Percentiles rank a stretch among this genome's conserved stretches.
Conservation (phyloP, 2,329 filamentous ascomycete genomes). For the Metarhizium guizhouense region DNA sequence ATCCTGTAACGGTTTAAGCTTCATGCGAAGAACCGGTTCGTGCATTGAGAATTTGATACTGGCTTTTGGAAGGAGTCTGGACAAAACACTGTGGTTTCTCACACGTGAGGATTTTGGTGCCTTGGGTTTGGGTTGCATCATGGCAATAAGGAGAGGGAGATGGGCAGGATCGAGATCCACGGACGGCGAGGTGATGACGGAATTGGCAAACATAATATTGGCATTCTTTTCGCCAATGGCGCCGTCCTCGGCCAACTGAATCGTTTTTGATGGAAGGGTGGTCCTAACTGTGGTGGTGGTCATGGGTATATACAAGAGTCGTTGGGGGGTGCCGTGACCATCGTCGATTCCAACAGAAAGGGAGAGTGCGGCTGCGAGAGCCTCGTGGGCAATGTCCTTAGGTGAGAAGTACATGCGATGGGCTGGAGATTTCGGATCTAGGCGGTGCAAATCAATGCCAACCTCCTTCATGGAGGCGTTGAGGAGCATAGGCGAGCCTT, state of each 20-base stretch:
- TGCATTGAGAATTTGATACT: conserved; percentile 95
- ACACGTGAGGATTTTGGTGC: conserved; percentile 26
- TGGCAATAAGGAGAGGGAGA: conserved; percentile 71
- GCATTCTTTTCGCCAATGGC: conserved; percentile 78
- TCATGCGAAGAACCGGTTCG: conserved; percentile 86
- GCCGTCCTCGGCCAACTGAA: conserved; percentile 66
- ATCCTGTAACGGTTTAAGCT: conserved; percentile 68
- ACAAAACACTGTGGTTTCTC: conserved; percentile 63
- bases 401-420: conserved; percentile 98
- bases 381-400: conserved; percentile 90
- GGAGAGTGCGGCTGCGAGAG: conserved; percentile 81
- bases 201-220: conserved; percentile 93
- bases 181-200: conserved; percentile 92
- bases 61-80: conserved; percentile 84
- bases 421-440: conserved; percentile 86
- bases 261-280: conserved; percentile 87
- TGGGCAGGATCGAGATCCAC: conserved; percentile 89
- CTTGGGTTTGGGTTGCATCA: conserved; percentile 52
- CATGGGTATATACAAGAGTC: conserved; percentile 92
- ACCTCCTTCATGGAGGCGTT: conserved; percentile 95
- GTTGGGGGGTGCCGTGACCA: conserved; percentile 74
- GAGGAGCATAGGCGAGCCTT: conserved; percentile 64
- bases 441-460: conserved; percentile 80
- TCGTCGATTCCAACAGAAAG: conserved; percentile 89
- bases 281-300: conserved; percentile 91